phyloP scores from a whole-genome alignment of 306 rosid genomes.

The Parietaria judaica region DNA sequence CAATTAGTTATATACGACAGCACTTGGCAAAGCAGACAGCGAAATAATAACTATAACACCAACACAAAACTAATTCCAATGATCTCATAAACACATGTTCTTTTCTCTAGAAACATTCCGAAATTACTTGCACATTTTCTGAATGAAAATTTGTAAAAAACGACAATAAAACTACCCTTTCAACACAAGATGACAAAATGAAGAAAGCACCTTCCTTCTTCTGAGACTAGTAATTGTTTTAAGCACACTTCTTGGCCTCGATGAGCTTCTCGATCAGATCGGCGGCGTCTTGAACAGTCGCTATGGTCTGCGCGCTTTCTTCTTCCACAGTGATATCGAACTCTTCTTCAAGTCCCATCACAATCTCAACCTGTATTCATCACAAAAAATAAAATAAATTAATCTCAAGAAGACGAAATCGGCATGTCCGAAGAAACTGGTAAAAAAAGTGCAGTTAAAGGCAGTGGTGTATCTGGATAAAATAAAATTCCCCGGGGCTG shows the following conservation, averaged over 20 bases:
- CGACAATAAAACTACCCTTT: too few species aligned
- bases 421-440: neutral
- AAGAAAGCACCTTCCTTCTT: slow-evolving; percentile 5
- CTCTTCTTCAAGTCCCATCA: slow-evolving; percentile 94
- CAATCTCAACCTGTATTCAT: slow-evolving; percentile 74
- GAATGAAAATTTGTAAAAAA: too few species aligned
- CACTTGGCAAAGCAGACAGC: too few species aligned
- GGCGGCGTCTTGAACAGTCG: slow-evolving; percentile 93
- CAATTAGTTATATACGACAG: neutral
- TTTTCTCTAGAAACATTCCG: too few species aligned
- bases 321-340: slow-evolving; percentile 70
- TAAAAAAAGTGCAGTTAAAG: neutral
- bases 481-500: too few species aligned
- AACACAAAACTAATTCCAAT: neutral
- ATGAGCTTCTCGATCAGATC: slow-evolving; percentile 68
- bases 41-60: neutral
- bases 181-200: neutral
- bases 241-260: slow-evolving; percentile 34
- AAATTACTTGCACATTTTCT: too few species aligned
- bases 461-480: too few species aligned
- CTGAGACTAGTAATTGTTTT: slow-evolving; percentile 4
- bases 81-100: too few species aligned
- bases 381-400: neutral
- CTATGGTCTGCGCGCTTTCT: slow-evolving; percentile 82
- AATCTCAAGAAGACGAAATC: neutral